Evolutionary conservation across 1,284 basidiomycete species (phyloP).

Genomic region (Tausonia pullulans): DNA sequence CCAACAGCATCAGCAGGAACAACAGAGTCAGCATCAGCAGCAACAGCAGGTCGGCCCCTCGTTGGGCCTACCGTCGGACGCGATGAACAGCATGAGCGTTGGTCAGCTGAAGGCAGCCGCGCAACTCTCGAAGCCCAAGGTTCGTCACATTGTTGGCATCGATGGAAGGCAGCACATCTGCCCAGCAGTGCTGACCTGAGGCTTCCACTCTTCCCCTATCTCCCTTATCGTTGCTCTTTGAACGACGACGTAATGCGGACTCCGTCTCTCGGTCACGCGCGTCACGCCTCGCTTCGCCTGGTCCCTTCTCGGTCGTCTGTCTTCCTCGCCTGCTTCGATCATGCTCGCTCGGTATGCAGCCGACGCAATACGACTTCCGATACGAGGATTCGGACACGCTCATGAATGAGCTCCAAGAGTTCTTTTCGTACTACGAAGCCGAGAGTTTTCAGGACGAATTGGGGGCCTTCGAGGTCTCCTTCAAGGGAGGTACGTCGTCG

Average conservation of each 20-base stretch:
- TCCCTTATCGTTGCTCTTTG: neutral
- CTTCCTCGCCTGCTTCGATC: no score
- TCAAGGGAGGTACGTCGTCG: neutral
- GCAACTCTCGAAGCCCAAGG: no score
- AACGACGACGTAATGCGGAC: neutral
- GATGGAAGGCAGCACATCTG: no score
- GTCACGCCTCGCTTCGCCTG: no score
- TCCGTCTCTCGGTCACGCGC: no score
- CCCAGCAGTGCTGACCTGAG: no score
- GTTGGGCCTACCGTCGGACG: neutral
- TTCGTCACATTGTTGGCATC: no score
- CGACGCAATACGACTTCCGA: constrained; percentile 75
- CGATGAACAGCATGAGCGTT: constrained; percentile 60
- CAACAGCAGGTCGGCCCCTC: no score
- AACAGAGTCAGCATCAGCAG: no score
- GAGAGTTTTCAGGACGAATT: constrained; percentile 74
- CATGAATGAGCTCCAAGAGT: constrained; percentile 93
- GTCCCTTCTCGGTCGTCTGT: no score
- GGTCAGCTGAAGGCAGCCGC: constrained; percentile 56
- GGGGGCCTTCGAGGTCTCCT: constrained; percentile 68
- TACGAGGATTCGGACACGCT: constrained; percentile 93
- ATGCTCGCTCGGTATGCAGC: constrained; percentile 37
- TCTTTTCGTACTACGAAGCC: constrained; percentile 96
- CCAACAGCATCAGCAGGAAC: no score
- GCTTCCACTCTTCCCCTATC: neutral